Percentiles rank a stretch among this genome's conserved stretches.
Evolutionary conservation across 148 eudicot species (phyloP).

Genomic region (Dysphania ambrosioides): DNA sequence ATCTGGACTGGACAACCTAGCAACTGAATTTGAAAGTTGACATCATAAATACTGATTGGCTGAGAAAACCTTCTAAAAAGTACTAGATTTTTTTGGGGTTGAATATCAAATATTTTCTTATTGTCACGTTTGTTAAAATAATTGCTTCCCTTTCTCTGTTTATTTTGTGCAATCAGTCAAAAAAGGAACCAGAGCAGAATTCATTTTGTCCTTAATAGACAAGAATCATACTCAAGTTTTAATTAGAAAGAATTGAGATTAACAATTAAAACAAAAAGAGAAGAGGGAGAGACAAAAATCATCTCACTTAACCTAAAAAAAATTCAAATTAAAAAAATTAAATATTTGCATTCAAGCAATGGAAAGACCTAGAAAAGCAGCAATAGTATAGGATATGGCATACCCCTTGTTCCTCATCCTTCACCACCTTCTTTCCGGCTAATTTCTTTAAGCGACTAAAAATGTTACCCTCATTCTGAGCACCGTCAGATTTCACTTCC

Average conservation of each 20-base stretch:
- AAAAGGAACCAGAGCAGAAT: background rate
- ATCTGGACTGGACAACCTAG: background rate
- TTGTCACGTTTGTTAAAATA: background rate
- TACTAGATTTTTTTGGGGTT: background rate
- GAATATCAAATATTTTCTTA: background rate
- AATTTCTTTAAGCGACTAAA: constrained; percentile 32
- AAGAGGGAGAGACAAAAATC: background rate
- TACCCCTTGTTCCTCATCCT: constrained; percentile 72
- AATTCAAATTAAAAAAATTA: background rate
- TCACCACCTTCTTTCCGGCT: constrained; percentile 28
- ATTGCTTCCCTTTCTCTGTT: background rate
- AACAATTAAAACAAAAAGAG: background rate
- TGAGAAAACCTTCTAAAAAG: too few relatives aligned
- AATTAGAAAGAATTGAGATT: background rate
- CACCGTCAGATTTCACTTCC: constrained; percentile 28
- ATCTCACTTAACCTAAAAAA: background rate
- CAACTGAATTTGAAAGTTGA: background rate
- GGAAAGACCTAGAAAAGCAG: background rate
- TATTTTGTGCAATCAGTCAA: background rate
- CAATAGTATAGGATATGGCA: constrained; percentile 21
- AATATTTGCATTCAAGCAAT: background rate
- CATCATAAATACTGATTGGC: background rate
- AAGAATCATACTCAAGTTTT: background rate
- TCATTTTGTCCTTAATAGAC: background rate
- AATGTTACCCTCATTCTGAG: constrained; percentile 33